Percentiles rank a stretch among this genome's conserved stretches.
These are phyloP conservation scores for Yueomyces sinensis DNA, from an alignment of 805 yeast species.

Conservation along the genomic window DNA sequence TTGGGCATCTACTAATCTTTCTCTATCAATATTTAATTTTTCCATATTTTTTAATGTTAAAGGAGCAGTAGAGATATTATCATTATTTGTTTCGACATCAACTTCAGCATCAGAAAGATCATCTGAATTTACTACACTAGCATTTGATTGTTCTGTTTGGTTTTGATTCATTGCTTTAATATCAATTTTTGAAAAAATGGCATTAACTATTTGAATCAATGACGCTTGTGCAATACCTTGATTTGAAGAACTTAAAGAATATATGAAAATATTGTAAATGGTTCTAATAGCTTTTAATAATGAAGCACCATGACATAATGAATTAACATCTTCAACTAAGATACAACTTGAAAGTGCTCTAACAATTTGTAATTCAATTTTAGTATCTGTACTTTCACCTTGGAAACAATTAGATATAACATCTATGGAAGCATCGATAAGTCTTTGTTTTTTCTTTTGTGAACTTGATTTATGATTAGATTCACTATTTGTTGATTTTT, in stretches of 20 bases:
- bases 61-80: constrained; percentile 12
- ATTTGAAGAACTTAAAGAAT: constrained; percentile 67
- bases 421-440: constrained; percentile 74
- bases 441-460: constrained; percentile 39
- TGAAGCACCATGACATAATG: constrained; percentile 70
- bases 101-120: constrained; percentile 4
- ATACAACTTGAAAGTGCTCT: constrained; percentile 85
- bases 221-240: constrained; percentile 95
- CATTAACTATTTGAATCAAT: constrained; percentile 76
- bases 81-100: not conserved
- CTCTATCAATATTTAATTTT: constrained; percentile 41
- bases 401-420: constrained; percentile 76
- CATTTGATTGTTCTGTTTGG: not conserved
- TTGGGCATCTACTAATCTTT: constrained; percentile 35
- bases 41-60: constrained; percentile 52
- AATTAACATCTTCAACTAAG: constrained; percentile 63
- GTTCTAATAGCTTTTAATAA: constrained; percentile 84
- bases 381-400: constrained; percentile 85
- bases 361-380: constrained; percentile 82
- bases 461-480: constrained; percentile 29
- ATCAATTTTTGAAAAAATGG: constrained; percentile 59
- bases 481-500: constrained; percentile 23
- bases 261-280: constrained; percentile 81
- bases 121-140: not conserved
- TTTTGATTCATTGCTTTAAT: constrained; percentile 8